Percentiles rank a stretch among this genome's conserved stretches.
Conservation (phyloP, 495 filamentous ascomycete genomes). For the Xylaria sp. region DNA sequence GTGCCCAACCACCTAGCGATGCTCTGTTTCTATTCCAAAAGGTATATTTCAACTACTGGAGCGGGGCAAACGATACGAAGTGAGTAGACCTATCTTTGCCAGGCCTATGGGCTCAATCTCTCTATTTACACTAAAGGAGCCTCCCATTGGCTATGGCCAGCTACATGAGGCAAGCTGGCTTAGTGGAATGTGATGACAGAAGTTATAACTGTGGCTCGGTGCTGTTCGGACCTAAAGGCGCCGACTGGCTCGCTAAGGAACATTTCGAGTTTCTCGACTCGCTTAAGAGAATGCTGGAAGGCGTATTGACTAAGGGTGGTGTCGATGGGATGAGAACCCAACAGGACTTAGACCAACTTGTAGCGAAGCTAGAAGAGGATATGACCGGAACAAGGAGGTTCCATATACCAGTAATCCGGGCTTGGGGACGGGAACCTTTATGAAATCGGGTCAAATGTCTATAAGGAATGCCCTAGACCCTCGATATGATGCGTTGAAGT, state of each 20-base stretch:
- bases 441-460: background rate
- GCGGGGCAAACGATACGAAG: background rate
- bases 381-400: background rate
- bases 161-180: background rate
- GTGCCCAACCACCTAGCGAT: background rate
- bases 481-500: background rate
- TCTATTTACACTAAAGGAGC: background rate
- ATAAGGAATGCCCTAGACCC: background rate
- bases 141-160: slow-evolving; percentile 1
- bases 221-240: background rate
- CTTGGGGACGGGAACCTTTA: background rate
- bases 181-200: background rate
- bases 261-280: background rate
- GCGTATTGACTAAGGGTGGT: background rate
- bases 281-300: background rate
- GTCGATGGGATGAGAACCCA: slow-evolving; percentile 8
- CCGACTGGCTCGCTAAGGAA: slow-evolving; percentile 4
- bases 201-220: background rate
- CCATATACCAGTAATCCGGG: background rate
- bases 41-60: background rate
- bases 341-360: background rate
- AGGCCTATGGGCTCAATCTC: background rate
- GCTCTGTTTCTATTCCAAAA: background rate
- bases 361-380: background rate
- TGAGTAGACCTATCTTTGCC: background rate